Evolutionary conservation across 1,139 yeast species (phyloP), one percentile per base, ranked within the genome.

Genomic region (Geotrichum histeridarum): DNA sequence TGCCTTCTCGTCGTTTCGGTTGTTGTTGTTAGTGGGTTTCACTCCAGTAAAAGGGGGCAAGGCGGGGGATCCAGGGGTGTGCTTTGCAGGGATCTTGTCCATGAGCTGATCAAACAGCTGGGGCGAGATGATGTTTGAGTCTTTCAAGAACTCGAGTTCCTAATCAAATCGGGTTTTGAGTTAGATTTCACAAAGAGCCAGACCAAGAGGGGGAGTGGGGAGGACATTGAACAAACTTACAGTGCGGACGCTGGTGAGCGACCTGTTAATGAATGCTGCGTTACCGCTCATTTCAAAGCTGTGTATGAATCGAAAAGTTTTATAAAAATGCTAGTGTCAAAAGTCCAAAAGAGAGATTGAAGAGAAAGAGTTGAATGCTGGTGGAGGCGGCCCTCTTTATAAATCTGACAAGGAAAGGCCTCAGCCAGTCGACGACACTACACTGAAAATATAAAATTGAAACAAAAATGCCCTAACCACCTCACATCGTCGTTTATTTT

Each of bases 111-210:
- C 72, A 64, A 70, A 84, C 54, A 84, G 78, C 2, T 72, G 77
- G 41, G 80, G 79, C 31, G 84, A 76, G 56, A 90, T 82, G 51
- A 88, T 94, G 47, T 84, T 83, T 0, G 94, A 84, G 63, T 88
- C 96, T 53, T 73, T 74, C 53, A 90, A 75, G 67, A 89, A 89
- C 68, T 88, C 96, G 52, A 90, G 78, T 67, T 90, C 87, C 77
- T 75, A 44, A 8, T n/a, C n/a, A 30, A 9, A 39, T 15, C 47
- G 32, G 31, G 14, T 9, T 3, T n/a, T 15, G 27, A 11, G 42
- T 35, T 30, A 22, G 30, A 18, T 37, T 36, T 9, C 17, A 30
- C 14, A 39, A 37, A 27, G 43, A 30, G n/a, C 14, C 11, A 22
- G 27, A 22, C 27, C 27, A 22, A 22, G 27, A 3, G 5, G 27